phyloP scores from a whole-genome alignment of 2,329 filamentous ascomycete genomes.

The Phyllosticta citriasiana region DNA sequence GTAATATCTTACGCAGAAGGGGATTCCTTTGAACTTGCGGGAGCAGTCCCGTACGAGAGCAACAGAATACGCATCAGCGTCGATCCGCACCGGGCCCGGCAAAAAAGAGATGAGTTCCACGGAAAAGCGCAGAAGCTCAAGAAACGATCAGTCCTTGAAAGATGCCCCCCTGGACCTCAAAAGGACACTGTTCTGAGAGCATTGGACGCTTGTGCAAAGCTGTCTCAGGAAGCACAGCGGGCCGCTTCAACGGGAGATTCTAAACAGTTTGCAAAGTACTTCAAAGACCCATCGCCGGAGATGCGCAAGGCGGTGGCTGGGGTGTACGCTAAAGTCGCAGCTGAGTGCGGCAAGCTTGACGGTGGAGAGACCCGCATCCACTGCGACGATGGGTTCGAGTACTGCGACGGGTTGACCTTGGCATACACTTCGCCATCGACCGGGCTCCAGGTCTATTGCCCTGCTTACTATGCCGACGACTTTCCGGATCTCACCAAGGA shows the following conservation, averaged over 20 bases:
- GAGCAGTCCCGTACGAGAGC: constrained; percentile 47
- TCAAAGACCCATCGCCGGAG: constrained; percentile 47
- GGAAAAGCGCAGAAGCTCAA: constrained; percentile 26
- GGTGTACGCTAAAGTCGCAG: constrained; percentile 43
- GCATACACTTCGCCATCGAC: constrained; percentile 50
- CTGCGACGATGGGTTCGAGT: constrained; percentile 48
- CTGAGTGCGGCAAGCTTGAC: constrained; percentile 44
- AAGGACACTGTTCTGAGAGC: constrained; percentile 39
- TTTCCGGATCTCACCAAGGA: constrained; percentile 34
- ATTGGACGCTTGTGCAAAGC: constrained; percentile 43
- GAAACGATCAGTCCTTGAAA: constrained; percentile 40
- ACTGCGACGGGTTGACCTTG: constrained; percentile 44
- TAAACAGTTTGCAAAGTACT: constrained; percentile 48
- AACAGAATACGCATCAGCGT: constrained; percentile 50
- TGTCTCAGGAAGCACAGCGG: constrained; percentile 44
- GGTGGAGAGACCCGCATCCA: constrained; percentile 39
- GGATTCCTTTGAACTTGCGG: constrained; percentile 44
- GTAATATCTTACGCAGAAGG: constrained; percentile 46
- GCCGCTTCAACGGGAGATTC: constrained; percentile 42
- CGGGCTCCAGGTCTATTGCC: constrained; percentile 53
- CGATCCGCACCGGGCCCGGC: constrained; percentile 45
- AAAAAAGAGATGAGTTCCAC: constrained; percentile 39
- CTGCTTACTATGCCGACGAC: constrained; percentile 47
- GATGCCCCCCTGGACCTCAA: constrained; percentile 41
- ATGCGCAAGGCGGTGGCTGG: constrained; percentile 39